Evolutionary conservation across 495 filamentous ascomycete species (phyloP).

Genomic region (Chaetomium fimeti): DNA sequence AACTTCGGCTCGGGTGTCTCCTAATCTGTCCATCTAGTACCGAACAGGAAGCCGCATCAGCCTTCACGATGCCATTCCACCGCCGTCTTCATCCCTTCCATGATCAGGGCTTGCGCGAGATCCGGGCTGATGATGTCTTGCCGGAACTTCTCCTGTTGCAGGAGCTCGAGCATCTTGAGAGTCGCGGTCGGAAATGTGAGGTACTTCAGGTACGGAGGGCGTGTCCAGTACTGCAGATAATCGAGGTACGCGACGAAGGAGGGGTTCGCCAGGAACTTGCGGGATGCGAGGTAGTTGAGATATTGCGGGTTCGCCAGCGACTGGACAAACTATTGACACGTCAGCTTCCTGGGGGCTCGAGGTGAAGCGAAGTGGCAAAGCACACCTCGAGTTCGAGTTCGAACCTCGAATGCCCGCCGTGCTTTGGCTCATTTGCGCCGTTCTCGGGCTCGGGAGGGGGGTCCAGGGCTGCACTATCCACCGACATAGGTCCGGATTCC

Average conservation of each 20-base stretch:
- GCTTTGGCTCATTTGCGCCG: conserved; percentile 44
- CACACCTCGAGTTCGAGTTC: conserved; percentile 72
- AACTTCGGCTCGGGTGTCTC: not conserved
- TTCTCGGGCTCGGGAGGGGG: conserved; percentile 31
- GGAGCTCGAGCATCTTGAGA: conserved; percentile 73
- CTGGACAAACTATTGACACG: conserved; percentile 67
- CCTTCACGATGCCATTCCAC: conserved; percentile 48
- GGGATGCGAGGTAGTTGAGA: conserved; percentile 75
- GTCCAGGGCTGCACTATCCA: conserved; percentile 33
- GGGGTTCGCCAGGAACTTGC: conserved; percentile 59
- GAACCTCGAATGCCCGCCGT: conserved; percentile 67
- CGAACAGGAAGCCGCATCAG: conserved; percentile 12
- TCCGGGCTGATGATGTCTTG: conserved; percentile 77
- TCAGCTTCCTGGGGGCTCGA: conserved; percentile 2
- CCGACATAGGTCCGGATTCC: conserved; percentile 37
- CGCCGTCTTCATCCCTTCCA: conserved; percentile 54
- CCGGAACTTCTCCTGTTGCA: conserved; percentile 81
- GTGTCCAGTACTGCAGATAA: conserved; percentile 82
- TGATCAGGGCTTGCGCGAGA: conserved; percentile 60
- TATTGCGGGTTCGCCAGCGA: conserved; percentile 83
- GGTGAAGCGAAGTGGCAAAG: not conserved
- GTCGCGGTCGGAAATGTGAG: conserved; percentile 79
- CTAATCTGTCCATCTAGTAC: not conserved
- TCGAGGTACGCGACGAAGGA: conserved; percentile 76
- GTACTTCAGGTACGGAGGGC: conserved; percentile 79